Evolutionary conservation across 129 eudicot species (phyloP).

Genomic region (Pseudognaphalium luteoalbum): DNA sequence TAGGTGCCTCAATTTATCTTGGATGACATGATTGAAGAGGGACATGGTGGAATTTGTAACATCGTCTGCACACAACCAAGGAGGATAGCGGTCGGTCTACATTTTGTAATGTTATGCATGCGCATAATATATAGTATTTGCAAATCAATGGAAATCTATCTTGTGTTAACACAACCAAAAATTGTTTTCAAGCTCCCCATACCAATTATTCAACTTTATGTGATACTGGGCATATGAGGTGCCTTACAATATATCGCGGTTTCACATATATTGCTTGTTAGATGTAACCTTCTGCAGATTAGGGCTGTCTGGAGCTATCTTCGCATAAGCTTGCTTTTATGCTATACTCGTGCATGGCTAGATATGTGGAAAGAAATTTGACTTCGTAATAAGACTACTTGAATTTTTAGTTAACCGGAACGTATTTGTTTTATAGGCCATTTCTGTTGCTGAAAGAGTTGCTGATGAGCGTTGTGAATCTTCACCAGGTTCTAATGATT

Average conservation of each 20-base stretch:
- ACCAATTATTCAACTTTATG: neutral
- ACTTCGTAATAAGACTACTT: conserved; percentile 7
- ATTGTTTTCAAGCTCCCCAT: neutral
- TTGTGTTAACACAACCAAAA: neutral
- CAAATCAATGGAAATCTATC: conserved; percentile 6
- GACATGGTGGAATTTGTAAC: conserved; percentile 81
- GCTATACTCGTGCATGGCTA: conserved; percentile 5
- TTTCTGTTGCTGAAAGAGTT: conserved; percentile 98
- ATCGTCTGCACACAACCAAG: conserved; percentile 98
- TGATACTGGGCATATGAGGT: conserved; percentile 3
- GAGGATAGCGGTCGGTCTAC: conserved; percentile 88
- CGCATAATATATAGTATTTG: conserved; percentile 7
- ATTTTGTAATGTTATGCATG: conserved; percentile 12
- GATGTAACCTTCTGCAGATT: neutral
- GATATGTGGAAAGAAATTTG: conserved; percentile 8
- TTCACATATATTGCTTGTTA: conserved; percentile 9
- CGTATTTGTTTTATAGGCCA: conserved; percentile 52
- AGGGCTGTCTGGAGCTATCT: no score
- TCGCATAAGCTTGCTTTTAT: neutral
- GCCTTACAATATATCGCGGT: conserved; percentile 10
- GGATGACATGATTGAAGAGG: conserved; percentile 89
- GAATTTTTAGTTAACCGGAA: conserved; percentile 12
- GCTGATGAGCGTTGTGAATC: conserved; percentile 97
- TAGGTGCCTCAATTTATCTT: conserved; percentile 94
- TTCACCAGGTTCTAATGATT: conserved; percentile 84